Evolutionary conservation across 345 rosid species (phyloP), one percentile per base, ranked within the genome.

Genomic region (Durio zibethinus): DNA sequence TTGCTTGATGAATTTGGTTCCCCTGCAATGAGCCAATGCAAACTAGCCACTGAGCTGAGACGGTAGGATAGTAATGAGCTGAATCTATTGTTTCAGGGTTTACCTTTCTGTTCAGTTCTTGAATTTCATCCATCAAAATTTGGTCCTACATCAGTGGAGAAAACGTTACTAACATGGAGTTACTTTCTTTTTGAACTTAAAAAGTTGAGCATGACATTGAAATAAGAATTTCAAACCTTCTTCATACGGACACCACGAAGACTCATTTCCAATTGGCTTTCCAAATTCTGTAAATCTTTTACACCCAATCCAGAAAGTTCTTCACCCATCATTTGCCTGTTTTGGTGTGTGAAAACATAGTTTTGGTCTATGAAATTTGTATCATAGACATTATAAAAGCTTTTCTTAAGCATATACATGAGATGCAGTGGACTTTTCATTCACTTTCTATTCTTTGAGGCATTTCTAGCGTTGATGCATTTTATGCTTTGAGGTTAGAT

Each of bases 291-390:
- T 72, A 90, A 77, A 67, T 89, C 89, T 69, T 88, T 77, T 59
- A 81, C 62, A 48, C 75, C 68, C 81, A 91, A 83, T 29, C 90
- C 88, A 45, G 97, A 88, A 72, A 91, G 93, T 75, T 86, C 91
- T 81, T 88, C 90, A 2, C 97, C 97, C 97, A 87, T 90, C 92
- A 91, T 84, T 85, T 88, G 87, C 85, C 97, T 91, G 89, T 75
- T 69, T 82, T 80, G 68, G 23, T 65, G 15, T 80, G 68, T 57
- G 61, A 73, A 76, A 60, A 61, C 65, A 63, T 59, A 76, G 36
- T 66, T 48, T 43, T 36, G 38, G 73, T 15, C n/a, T 45, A 48
- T 15, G 31, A 18, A 67, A 20, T 56, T 70, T 78, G 60, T 35
- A 16, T 65, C 36, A 40, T 42, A 43, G 42, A 36, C 35, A 62